Base-by-base conservation (phyloP, 345 rosid species). In the Pistacia atlantica region DNA sequence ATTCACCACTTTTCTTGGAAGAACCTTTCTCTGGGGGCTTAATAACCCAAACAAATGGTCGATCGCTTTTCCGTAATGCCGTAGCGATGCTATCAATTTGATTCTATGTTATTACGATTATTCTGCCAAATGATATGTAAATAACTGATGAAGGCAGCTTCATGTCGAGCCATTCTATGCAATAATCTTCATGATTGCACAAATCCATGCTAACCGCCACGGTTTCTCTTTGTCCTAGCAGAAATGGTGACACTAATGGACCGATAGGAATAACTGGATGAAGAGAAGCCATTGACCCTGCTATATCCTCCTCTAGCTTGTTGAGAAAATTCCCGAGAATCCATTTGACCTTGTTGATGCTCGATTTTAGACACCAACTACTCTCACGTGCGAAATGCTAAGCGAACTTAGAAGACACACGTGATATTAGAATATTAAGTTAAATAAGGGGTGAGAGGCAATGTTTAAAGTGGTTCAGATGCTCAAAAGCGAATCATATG, bases 81-180 rank as follows among this genome's bases (percentile, higher is more conserved):
- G 18, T 66, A 1, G 90, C 87, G 61, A 89, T 77, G 67, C 72
- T 82, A 52, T 86, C 78, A 8, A 87, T 79, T 11, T 87, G 87
- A 56, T 82, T 72, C 72, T 76, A 79, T 2, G 85, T 61, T 4
- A 81, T 74, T 28, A 71, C 14, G 0, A 54, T 75, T 4, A 91
- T 64, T 71, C 92, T 89, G 4, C 96, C 96, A 20, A 91, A 88
- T 0, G 96, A 83, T 56, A 91, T 83, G 77, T 91, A 89, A 72
- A 91, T 79, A 11, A 89, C 93, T 0, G 93, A 91, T 1, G 81
- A 82, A 62, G 57, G 67, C 17, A 46, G 76, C 71, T 86, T 80
- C 78, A 78, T 76, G 80, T 89, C 90, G 45, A 91, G 89, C 91
- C 91, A 89, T 45, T 86, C 80, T 13, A 87, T 78, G 83, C 92